Base-by-base conservation (phyloP, 345 rosid species). In the Populus deltoides region DNA sequence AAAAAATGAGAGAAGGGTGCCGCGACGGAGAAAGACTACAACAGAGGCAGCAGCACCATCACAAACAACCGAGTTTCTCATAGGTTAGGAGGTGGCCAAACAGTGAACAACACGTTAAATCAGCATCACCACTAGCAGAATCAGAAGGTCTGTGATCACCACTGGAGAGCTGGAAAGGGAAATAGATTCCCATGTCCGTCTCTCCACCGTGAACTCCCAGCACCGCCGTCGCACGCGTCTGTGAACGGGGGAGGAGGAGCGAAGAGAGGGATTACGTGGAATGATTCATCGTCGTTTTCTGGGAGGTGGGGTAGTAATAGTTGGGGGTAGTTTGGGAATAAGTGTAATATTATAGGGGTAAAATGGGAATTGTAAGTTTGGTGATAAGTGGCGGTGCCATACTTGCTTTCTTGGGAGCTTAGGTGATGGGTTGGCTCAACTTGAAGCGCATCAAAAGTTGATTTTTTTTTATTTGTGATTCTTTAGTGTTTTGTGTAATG, bases 91-190 rank as follows among this genome's bases (percentile, higher is more conserved):
- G 88, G 81, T 22, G 89, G 81, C 22, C 73, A 86, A 5, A 1
- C 29, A 27, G 29, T 27, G 29, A 27, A 27, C 29, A 29, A 41
- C 51, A 39, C 22, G 85, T 79, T 27, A 24, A 62, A 62, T 11
- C 33, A 62, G 36, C 36, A 33, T 33, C 36, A 33, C 27, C 71
- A 33, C 10, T 25, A 49, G 55, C 22, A 49, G 74, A 71, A 88
- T 17, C 97, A 89, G 65, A 87, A 88, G 72, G 99, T 94, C 22
- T 97, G 97, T 80, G n/a, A n/a, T n/a, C 88, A 13, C 77, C 97
- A 87, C 77, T 92, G 98, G 98, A 84, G 90, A 77, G 93, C 97
- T 20, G 98, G 99, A 3, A 89, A 87, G 75, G 92, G 99, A 77
- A 86, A 15, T 51, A 86, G 98, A 0, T 80, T 59, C 57, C 97